phyloP scores from a whole-genome alignment of 106 monocot genomes.

The Narthecium ossifragum region DNA sequence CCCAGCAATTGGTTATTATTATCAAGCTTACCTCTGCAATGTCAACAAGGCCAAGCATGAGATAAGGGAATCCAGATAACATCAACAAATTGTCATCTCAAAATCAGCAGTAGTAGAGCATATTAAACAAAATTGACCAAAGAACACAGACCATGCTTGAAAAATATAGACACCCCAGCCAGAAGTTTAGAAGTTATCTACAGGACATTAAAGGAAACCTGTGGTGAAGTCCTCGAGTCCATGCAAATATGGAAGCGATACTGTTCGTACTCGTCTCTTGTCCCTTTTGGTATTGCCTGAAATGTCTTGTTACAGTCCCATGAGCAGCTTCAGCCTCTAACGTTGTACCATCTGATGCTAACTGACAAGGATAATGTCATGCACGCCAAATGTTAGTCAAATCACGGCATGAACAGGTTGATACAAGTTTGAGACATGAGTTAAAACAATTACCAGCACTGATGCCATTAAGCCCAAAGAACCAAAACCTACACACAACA shows the following conservation, averaged over 20 bases:
- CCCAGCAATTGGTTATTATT: constrained; percentile 42
- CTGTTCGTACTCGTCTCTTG: constrained; percentile 87
- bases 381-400: no score
- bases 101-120: no score
- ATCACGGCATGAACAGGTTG: no score
- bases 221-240: constrained; percentile 76
- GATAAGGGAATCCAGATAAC: no score
- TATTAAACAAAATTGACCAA: no score
- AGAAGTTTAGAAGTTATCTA: no score
- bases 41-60: no score
- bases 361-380: constrained; percentile 25
- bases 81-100: no score
- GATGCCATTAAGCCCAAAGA: constrained; percentile 81
- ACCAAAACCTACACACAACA: constrained; percentile 61
- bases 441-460: constrained; percentile 54
- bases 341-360: constrained; percentile 76
- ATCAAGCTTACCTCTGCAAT: constrained; percentile 75
- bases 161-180: no score
- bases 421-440: neutral
- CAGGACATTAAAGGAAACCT: constrained; percentile 35
- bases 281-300: constrained; percentile 62
- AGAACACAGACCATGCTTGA: no score
- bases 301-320: constrained; percentile 84
- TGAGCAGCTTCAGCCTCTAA: constrained; percentile 89
- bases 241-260: constrained; percentile 87